These are phyloP conservation scores for Drechslerella dactyloides DNA, from an alignment of 2,329 filamentous ascomycete genomes.

Conservation along the genomic window DNA sequence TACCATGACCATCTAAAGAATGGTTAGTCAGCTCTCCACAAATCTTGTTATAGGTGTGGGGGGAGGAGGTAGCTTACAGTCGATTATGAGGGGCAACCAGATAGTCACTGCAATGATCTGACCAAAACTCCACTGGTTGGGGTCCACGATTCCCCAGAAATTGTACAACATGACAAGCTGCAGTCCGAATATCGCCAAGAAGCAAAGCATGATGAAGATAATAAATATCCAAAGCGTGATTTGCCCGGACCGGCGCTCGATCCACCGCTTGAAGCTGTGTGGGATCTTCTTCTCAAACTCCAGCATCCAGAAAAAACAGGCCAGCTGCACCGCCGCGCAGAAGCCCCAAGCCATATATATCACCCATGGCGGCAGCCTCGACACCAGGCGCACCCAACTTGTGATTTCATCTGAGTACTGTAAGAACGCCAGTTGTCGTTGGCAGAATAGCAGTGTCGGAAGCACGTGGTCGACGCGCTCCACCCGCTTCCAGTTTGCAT, in stretches of 20 bases:
- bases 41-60: neutral
- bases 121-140: constrained; percentile 36
- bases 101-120: constrained; percentile 47
- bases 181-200: constrained; percentile 41
- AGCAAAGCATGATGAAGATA: constrained; percentile 23
- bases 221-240: constrained; percentile 26
- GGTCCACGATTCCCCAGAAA: constrained; percentile 46
- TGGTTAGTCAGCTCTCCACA: neutral
- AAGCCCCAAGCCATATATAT: constrained; percentile 40
- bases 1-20: constrained; percentile 20
- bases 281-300: constrained; percentile 37
- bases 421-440: constrained; percentile 6
- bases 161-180: constrained; percentile 44
- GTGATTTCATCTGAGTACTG: constrained; percentile 17
- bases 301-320: constrained; percentile 42
- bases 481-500: constrained; percentile 28
- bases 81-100: constrained; percentile 41
- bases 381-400: constrained; percentile 33
- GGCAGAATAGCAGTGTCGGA: constrained; percentile 30
- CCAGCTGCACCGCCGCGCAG: constrained; percentile 31
- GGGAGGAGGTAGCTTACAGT: constrained; percentile 26
- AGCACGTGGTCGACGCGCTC: constrained; percentile 30
- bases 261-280: constrained; percentile 6
- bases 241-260: constrained; percentile 10
- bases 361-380: constrained; percentile 17